Base-by-base conservation (phyloP, 441 rosid species). In the Hura crepitans region DNA sequence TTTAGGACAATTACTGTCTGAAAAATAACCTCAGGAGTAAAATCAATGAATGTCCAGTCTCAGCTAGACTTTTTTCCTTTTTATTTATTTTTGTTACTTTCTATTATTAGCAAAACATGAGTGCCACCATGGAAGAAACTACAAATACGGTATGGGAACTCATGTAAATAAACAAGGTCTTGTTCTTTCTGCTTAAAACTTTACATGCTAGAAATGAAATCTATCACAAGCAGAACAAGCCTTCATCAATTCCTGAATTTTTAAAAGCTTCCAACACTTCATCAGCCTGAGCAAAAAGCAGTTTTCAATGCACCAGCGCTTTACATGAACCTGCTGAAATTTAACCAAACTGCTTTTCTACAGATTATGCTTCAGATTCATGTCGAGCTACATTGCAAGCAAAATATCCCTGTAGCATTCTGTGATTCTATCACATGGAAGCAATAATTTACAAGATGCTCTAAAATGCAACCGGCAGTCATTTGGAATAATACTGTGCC, bases 341-440 rank as follows among this genome's bases (percentile, higher is more conserved):
- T 62, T 33, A 42, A 61, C 66, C 74, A 49, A 50, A 25, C 39
- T 61, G 61, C 15, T 61, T 61, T 70, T 46, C 15, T 14, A 20
- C n/a, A 11, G 59, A 33, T 55, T 20, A 30, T 17, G 27, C 25
- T 62, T 18, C 31, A 37, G n/a, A 3, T 20, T 42, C 51, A 39
- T 8, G 54, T 42, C 15, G 37, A 37, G n/a, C 62, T 62, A 63
- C 53, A 28, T 30, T 22, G 14, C 28, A 6, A 39, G 14, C 28
- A 6, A 39, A 31, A 45, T 33, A 30, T 51, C 42, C 30, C 51
- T 5, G 11, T 35, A 35, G 39, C 39, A 35, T 35, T 35, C 4
- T 8, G 31, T 6, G 20, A 35, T 22, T 30, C 58, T 45, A 1
- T 2, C 27, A 27, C 37, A 65, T 0, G 43, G 4, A 4, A 30